Evolutionary conservation across 164 flowering plant genomes (phyloP), one percentile per base, ranked within the genome.

Genomic region (Tinospora cordifolia): DNA sequence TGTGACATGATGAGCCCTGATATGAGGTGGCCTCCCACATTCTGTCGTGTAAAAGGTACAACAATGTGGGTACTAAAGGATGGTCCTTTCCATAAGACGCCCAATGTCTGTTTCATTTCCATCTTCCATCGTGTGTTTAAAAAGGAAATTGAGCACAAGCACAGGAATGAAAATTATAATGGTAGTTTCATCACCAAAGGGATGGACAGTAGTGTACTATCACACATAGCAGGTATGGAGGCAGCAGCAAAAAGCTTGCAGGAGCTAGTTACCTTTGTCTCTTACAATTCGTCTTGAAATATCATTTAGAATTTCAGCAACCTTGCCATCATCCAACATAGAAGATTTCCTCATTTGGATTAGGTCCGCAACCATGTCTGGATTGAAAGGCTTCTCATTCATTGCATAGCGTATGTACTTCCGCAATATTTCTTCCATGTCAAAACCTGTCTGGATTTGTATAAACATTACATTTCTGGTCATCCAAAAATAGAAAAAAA

Each of bases 401-500:
- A 94, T 71, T n/a, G 85, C 86, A 79, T 89, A 94, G 0, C 96
- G 87, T 30, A 94, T 86, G 75, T 94, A 94, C 79, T 94, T 94
- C 36, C 96, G 89, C 80, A 94, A 73, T 72, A 92, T 76, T 63
- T 90, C 97, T 74, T 85, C 92, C 88, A 84, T 79, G 77, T 74
- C 71, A 80, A 90, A 94, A 60, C 88, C 98, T 85, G 98, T 89
- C 98, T 91, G 92, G 78, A 87, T 59, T 76, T 14, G 24, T 30
- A 30, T 30, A 30, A 30, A 30, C 4, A 30, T 30, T 30, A 30
- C 4, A 4, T 30, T 30, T 30, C 36, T 30, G 36, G 36, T 30
- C 36, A n/a, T n/a, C n/a, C n/a, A n/a, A n/a, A n/a, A n/a, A n/a
- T n/a, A n/a, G 3, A 30, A 30, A 30, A 30, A 30, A 30, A 30